These are phyloP conservation scores for Zopfochytrium polystomum DNA, from an alignment of 371 early-diverging fungal genomes.

Conservation along the genomic window DNA sequence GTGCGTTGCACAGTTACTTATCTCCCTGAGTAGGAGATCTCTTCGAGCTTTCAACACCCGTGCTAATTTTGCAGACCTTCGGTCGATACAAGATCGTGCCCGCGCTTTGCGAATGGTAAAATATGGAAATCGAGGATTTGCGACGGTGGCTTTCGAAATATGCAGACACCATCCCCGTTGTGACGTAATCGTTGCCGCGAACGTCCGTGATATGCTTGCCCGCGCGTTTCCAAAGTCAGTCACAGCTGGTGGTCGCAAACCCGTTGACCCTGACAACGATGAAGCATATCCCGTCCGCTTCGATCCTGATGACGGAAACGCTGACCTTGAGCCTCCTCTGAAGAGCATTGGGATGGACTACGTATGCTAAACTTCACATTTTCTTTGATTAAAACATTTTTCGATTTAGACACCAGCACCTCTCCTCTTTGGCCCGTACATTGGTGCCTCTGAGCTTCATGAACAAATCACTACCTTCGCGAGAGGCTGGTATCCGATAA, in stretches of 20 bases:
- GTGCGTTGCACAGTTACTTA: too few species aligned
- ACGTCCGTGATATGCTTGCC: slow-evolving; percentile 9
- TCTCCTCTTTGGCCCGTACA: slow-evolving; percentile 15
- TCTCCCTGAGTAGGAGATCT: too few species aligned
- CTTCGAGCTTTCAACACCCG: slow-evolving; percentile 30
- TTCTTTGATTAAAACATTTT: background rate
- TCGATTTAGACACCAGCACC: slow-evolving; percentile 24
- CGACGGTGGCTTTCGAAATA: slow-evolving; percentile 24
- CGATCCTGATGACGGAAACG: slow-evolving; percentile 14
- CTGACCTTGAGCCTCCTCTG: slow-evolving; percentile 8
- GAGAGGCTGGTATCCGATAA: background rate
- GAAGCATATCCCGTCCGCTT: slow-evolving; percentile 2
- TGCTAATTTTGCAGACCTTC: slow-evolving; percentile 27
- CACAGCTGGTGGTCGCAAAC: background rate
- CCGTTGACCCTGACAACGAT: slow-evolving; percentile 7
- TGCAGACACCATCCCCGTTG: slow-evolving; percentile 27
- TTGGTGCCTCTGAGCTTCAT: slow-evolving; percentile 11
- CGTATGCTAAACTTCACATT: background rate
- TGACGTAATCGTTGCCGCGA: slow-evolving; percentile 15
- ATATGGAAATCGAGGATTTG: slow-evolving; percentile 25
- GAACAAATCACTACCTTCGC: slow-evolving; percentile 18
- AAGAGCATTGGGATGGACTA: slow-evolving; percentile 24
- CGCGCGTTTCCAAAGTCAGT: slow-evolving; percentile 12
- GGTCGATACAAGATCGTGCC: slow-evolving; percentile 17
- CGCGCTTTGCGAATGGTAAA: slow-evolving; percentile 26